Percentiles rank a stretch among this genome's conserved stretches.
phyloP scores from a whole-genome alignment of 1,284 basidiomycete species.

The Puccinia horiana region DNA sequence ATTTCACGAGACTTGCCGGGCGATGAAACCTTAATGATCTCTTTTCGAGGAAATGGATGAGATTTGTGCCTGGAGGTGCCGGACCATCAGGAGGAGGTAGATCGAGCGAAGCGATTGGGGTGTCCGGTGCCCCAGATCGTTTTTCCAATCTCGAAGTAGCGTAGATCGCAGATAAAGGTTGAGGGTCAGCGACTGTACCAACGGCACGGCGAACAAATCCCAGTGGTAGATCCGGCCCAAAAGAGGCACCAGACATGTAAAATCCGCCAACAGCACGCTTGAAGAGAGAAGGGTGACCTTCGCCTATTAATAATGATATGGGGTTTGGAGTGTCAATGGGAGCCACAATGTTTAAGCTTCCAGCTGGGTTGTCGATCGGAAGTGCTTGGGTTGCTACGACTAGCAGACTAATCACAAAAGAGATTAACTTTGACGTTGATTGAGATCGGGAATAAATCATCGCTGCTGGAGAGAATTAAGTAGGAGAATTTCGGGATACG shows the following conservation, averaged over 20 bases:
- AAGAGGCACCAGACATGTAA: neutral
- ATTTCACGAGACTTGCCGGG: too few relatives aligned
- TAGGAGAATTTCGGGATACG: neutral
- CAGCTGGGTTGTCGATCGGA: slow-evolving; percentile 5
- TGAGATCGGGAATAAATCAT: neutral
- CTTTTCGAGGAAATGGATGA: neutral
- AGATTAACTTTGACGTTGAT: neutral
- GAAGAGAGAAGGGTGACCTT: neutral
- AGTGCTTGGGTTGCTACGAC: neutral
- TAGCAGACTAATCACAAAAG: neutral
- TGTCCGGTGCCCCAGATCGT: neutral
- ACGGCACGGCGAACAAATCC: neutral
- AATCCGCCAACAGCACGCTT: neutral
- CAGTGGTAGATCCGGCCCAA: neutral
- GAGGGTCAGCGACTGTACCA: neutral
- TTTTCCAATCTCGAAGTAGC: neutral
- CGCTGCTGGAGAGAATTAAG: neutral
- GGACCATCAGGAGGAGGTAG: neutral
- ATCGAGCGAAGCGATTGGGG: neutral
- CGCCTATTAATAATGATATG: neutral
- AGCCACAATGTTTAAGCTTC: neutral
- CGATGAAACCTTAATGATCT: neutral
- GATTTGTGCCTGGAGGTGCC: too few relatives aligned
- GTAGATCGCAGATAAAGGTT: neutral
- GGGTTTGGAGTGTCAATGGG: neutral